These are phyloP conservation scores for Ustilago curta DNA, from an alignment of 1,284 basidiomycete species.

Conservation along the genomic window DNA sequence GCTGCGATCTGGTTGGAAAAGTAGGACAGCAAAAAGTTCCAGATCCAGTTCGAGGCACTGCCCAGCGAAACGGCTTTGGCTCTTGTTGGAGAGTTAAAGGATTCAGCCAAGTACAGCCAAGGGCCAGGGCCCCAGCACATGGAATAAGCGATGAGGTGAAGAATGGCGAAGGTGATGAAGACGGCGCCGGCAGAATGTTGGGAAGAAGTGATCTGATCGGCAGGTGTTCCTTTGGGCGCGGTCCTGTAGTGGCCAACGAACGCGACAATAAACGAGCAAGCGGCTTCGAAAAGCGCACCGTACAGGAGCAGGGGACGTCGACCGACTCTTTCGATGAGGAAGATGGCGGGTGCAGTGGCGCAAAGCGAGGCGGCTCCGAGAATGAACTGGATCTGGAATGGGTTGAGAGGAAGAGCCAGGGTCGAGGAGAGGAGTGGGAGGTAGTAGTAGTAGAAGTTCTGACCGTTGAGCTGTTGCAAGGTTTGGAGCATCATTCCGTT, in stretches of 20 bases:
- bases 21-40: slow-evolving; percentile 81
- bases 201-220: slow-evolving; percentile 62
- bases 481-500: slow-evolving; percentile 78
- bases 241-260: slow-evolving; percentile 71
- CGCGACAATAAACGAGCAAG: slow-evolving; percentile 72
- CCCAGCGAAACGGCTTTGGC: slow-evolving; percentile 79
- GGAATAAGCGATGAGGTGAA: slow-evolving; percentile 80
- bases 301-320: slow-evolving; percentile 71
- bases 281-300: slow-evolving; percentile 69
- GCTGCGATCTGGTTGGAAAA: slow-evolving; percentile 78
- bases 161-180: slow-evolving; percentile 79
- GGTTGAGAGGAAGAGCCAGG: slow-evolving; percentile 77
- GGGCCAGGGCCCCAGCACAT: slow-evolving; percentile 80
- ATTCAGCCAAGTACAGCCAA: slow-evolving; percentile 76
- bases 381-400: slow-evolving; percentile 74
- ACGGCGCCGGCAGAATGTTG: slow-evolving; percentile 74
- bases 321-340: slow-evolving; percentile 69
- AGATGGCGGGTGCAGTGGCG: slow-evolving; percentile 57
- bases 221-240: slow-evolving; percentile 74
- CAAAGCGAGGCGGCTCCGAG: slow-evolving; percentile 69
- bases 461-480: slow-evolving; percentile 76
- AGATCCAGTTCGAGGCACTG: slow-evolving; percentile 74
- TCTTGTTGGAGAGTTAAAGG: slow-evolving; percentile 76
- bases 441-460: slow-evolving; percentile 86
- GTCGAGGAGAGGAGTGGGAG: slow-evolving; percentile 82